Conservation (phyloP, 768 basidiomycete species). For the Lyophyllum decastes region DNA sequence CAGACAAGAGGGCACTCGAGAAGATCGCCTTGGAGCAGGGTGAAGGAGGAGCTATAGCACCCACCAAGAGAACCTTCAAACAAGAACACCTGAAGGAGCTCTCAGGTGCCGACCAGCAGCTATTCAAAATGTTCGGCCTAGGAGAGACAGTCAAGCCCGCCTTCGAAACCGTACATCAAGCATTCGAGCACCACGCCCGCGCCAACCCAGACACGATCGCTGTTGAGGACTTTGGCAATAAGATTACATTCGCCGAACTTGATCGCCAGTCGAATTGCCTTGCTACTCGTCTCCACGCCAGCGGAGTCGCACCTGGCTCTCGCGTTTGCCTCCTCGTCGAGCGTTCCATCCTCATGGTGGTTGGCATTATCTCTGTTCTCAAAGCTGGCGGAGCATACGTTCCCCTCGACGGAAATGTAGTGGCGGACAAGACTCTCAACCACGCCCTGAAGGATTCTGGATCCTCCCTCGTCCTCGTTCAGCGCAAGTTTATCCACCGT, state of each 20-base stretch:
- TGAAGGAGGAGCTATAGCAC: not conserved
- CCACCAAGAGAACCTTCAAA: constrained; percentile 10
- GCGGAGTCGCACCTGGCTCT: constrained; percentile 44
- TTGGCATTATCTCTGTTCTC: constrained; percentile 55
- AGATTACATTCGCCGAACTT: constrained; percentile 52
- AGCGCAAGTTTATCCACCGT: constrained; percentile 41
- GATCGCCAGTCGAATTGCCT: constrained; percentile 48
- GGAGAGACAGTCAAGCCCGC: constrained; percentile 39
- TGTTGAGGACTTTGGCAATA: constrained; percentile 49
- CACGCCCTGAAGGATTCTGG: constrained; percentile 51
- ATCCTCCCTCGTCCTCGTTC: constrained; percentile 42
- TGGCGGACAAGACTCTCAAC: constrained; percentile 52
- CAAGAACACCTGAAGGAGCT: constrained; percentile 24
- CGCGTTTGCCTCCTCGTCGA: constrained; percentile 57
- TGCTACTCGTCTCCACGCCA: constrained; percentile 39
- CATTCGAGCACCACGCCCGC: constrained; percentile 48
- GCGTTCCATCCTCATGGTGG: constrained; percentile 53
- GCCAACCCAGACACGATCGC: constrained; percentile 43
- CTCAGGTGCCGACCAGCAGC: constrained; percentile 39
- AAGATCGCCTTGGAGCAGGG: constrained; percentile 32
- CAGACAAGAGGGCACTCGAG: constrained; percentile 41
- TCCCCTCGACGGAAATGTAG: constrained; percentile 57
- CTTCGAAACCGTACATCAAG: constrained; percentile 55
- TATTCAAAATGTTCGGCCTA: constrained; percentile 47
- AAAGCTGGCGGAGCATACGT: constrained; percentile 62